Evolutionary conservation across 2,329 filamentous ascomycete species (phyloP).

Genomic region (Diaporthe humulicola): DNA sequence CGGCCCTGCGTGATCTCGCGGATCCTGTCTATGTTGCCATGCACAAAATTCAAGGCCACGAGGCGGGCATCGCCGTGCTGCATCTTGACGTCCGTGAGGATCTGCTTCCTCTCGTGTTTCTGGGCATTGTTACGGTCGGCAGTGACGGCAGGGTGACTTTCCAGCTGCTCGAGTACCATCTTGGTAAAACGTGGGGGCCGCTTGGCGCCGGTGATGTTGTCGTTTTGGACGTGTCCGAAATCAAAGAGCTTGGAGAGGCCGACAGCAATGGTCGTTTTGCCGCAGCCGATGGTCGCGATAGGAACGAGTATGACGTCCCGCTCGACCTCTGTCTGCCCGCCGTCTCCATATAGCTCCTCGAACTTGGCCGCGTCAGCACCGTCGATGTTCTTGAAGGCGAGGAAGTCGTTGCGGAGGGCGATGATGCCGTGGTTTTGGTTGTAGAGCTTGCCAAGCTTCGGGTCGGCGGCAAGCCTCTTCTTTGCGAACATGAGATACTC

Average conservation of each 20-base stretch:
- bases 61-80: slow-evolving; percentile 76
- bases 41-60: slow-evolving; percentile 90
- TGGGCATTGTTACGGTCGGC: slow-evolving; percentile 97
- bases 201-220: slow-evolving; percentile 85
- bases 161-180: slow-evolving; percentile 75
- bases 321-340: slow-evolving; percentile 66
- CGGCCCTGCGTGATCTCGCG: slow-evolving; percentile 81
- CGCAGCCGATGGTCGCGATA: slow-evolving; percentile 93
- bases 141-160: slow-evolving; percentile 79
- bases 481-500: slow-evolving; percentile 90
- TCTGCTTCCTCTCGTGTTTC: slow-evolving; percentile 86
- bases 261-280: slow-evolving; percentile 92
- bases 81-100: slow-evolving; percentile 82
- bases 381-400: slow-evolving; percentile 85
- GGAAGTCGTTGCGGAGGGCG: slow-evolving; percentile 86
- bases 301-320: slow-evolving; percentile 86
- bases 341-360: slow-evolving; percentile 70
- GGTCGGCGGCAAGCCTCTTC: slow-evolving; percentile 77
- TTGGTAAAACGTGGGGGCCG: slow-evolving; percentile 84
- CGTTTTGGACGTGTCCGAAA: slow-evolving; percentile 96
- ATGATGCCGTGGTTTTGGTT: slow-evolving; percentile 96
- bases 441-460: slow-evolving; percentile 78
- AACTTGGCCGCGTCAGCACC: slow-evolving; percentile 89
- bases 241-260: slow-evolving; percentile 86
- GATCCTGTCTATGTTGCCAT: slow-evolving; percentile 82